A percentile compares a stretch with the other conserved stretches of the same genome.
These are phyloP conservation scores for Betula pendula DNA, from an alignment of 306 rosid species.

Conservation along the genomic window DNA sequence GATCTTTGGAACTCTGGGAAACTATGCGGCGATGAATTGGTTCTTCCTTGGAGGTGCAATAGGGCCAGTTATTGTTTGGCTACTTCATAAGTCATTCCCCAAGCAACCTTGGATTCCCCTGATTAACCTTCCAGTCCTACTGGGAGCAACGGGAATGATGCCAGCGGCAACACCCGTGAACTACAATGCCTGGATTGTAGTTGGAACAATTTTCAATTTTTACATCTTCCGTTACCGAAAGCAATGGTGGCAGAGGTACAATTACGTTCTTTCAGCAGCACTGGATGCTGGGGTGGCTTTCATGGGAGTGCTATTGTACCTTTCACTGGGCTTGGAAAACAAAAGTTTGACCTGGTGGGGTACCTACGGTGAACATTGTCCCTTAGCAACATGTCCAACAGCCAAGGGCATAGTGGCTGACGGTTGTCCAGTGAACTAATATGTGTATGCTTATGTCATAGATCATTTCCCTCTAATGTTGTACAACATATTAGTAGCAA, in stretches of 20 bases:
- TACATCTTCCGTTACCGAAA: conserved; percentile 71
- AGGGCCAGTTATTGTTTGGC: conserved; percentile 70
- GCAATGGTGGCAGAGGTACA: conserved; percentile 88
- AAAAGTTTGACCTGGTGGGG: conserved; percentile 71
- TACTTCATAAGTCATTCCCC: conserved; percentile 66
- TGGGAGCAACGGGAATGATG: conserved; percentile 74
- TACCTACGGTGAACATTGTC: conserved; percentile 64
- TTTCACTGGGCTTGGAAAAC: conserved; percentile 52
- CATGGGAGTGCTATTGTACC: conserved; percentile 68
- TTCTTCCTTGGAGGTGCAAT: conserved; percentile 82
- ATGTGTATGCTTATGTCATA: background rate
- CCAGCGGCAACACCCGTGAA: conserved; percentile 80
- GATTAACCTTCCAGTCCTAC: conserved; percentile 79
- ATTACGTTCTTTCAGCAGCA: conserved; percentile 77
- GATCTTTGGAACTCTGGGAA: conserved; percentile 62
- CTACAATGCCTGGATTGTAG: conserved; percentile 70
- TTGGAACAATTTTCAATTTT: conserved; percentile 76
- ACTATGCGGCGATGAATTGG: conserved; percentile 70
- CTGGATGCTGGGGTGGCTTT: conserved; percentile 85
- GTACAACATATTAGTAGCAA: too few relatives aligned
- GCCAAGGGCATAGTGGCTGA: conserved; percentile 54
- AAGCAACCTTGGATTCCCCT: conserved; percentile 69
- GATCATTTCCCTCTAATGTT: too few relatives aligned
- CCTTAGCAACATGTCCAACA: conserved; percentile 65
- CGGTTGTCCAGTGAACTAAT: conserved; percentile 46